These are phyloP conservation scores for Panaeolus cyanescens DNA, from an alignment of 768 basidiomycete genomes.

Conservation along the genomic window DNA sequence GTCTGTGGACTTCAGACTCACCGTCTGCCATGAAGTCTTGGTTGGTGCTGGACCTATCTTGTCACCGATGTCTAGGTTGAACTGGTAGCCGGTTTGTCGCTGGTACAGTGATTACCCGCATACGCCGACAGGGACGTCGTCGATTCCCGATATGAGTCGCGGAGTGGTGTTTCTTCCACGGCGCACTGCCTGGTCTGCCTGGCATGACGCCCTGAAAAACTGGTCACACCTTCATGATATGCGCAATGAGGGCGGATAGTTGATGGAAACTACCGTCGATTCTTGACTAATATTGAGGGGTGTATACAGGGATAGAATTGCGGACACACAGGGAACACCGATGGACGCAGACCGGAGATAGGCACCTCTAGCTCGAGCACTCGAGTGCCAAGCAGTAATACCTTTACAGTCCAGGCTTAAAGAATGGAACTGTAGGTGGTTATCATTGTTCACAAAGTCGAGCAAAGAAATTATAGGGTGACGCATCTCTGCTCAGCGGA, in stretches of 20 bases:
- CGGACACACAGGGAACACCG: not conserved
- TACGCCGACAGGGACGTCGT: not conserved
- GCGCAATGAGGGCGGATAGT: not conserved
- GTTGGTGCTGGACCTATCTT: not conserved
- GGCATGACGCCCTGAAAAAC: not conserved
- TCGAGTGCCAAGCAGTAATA: not conserved
- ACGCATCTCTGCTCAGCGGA: too few species aligned
- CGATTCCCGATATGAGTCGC: not conserved
- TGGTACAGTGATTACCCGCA: not conserved
- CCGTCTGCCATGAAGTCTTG: not conserved
- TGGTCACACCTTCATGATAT: not conserved
- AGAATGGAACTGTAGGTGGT: too few species aligned
- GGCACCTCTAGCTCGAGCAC: not conserved
- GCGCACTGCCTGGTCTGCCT: not conserved
- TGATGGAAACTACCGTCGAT: not conserved
- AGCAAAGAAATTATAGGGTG: too few species aligned
- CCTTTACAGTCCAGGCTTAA: not conserved
- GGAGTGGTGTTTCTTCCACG: not conserved
- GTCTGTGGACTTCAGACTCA: not conserved
- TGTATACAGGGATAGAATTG: not conserved
- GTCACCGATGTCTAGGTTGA: not conserved
- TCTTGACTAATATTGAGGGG: not conserved
- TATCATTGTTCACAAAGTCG: too few species aligned
- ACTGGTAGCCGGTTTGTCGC: not conserved
- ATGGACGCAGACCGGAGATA: not conserved